A percentile compares a stretch with the other conserved stretches of the same genome.
These are phyloP conservation scores for Leccinellum albellum DNA, from an alignment of 768 basidiomycete species.

Conservation along the genomic window DNA sequence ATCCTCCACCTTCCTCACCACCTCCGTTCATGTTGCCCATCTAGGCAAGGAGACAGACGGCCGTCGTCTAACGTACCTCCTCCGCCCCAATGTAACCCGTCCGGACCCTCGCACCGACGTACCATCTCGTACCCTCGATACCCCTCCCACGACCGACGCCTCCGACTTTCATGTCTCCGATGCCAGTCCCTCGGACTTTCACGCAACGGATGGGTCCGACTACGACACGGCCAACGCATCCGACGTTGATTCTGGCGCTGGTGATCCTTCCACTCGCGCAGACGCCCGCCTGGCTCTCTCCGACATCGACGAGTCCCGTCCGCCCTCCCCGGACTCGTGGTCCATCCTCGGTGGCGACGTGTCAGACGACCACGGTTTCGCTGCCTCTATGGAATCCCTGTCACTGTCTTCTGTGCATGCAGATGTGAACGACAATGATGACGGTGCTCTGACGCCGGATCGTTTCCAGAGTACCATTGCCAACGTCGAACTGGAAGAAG, in stretches of 20 bases:
- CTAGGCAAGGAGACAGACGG: conserved; percentile 44
- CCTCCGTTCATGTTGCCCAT: conserved; percentile 16
- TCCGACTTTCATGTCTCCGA: conserved; percentile 54
- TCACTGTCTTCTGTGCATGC: conserved; percentile 28
- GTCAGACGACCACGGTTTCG: conserved; percentile 30
- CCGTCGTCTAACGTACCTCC: conserved; percentile 68
- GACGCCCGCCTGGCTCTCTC: conserved; percentile 16
- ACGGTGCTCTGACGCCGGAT: conserved; percentile 2
- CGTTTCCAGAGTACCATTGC: conserved; percentile 1
- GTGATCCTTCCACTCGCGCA: background rate
- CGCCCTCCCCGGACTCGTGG: conserved; percentile 34
- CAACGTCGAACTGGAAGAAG: background rate
- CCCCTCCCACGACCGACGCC: conserved; percentile 70
- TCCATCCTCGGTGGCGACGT: conserved; percentile 32
- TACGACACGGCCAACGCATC: conserved; percentile 12
- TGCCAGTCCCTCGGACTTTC: conserved; percentile 36
- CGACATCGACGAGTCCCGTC: conserved; percentile 28
- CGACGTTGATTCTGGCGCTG: conserved; percentile 23
- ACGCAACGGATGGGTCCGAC: conserved; percentile 20
- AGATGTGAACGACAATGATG: conserved; percentile 12
- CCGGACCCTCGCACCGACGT: conserved; percentile 41
- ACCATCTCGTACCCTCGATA: conserved; percentile 47
- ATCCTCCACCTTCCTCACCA: background rate
- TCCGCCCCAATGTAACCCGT: conserved; percentile 70
- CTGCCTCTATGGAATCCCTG: conserved; percentile 33